Conservation (phyloP, 306 rosid genomes). For the Inga oerstediana region DNA sequence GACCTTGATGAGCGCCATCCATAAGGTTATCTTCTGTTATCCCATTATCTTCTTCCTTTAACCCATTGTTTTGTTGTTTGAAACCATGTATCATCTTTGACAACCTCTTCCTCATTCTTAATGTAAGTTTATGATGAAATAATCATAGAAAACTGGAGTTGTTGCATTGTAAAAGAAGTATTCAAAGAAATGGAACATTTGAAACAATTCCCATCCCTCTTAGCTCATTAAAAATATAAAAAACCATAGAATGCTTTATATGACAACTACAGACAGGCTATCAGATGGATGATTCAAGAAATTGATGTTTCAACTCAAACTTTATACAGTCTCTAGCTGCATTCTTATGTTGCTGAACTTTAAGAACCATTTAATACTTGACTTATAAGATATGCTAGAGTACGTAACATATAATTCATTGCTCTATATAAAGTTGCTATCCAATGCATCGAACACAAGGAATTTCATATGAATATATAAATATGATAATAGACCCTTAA, state of each 20-base stretch:
- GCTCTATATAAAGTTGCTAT: neutral
- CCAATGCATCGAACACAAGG: neutral
- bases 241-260: neutral
- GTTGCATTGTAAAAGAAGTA: neutral
- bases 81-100: neutral
- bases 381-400: neutral
- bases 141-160: neutral
- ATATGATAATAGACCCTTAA: neutral
- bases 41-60: neutral
- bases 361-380: neutral
- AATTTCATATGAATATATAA: too few species aligned
- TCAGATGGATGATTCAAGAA: neutral
- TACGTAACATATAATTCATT: neutral
- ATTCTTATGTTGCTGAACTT: neutral
- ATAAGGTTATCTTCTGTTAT: slow-evolving; percentile 49
- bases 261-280: neutral
- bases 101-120: neutral
- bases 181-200: neutral
- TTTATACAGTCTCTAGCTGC: neutral
- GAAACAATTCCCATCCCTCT: neutral
- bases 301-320: neutral
- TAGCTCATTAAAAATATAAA: neutral
- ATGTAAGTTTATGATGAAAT: neutral
- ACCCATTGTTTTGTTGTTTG: neutral
- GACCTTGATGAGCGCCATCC: slow-evolving; percentile 64